Conservation (phyloP, 306 rosid genomes). For the Leucaena leucocephala region DNA sequence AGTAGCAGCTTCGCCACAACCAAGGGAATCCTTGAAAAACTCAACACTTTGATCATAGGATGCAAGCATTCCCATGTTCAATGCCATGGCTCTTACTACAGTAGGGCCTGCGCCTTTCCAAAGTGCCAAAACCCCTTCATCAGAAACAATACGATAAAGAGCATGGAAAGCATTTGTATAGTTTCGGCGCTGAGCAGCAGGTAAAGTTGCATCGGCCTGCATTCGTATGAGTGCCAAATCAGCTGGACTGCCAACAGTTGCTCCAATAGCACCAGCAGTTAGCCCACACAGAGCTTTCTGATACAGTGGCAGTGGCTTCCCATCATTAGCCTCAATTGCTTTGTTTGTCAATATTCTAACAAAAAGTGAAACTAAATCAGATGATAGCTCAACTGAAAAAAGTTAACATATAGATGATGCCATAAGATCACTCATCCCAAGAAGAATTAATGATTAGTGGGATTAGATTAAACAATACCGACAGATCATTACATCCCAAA, state of each 20-base stretch:
- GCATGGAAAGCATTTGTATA: conserved; percentile 97
- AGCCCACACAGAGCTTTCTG: conserved; percentile 98
- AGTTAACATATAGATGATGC: neutral
- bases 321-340: conserved; percentile 96
- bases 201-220: conserved; percentile 98
- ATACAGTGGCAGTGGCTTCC: conserved; percentile 96
- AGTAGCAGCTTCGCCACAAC: conserved; percentile 84
- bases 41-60: conserved; percentile 97
- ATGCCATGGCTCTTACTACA: conserved; percentile 97
- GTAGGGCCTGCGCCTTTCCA: conserved; percentile 99
- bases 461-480: neutral
- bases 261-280: conserved; percentile 99
- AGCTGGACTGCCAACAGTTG: conserved; percentile 89
- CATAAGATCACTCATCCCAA: conserved; percentile 11
- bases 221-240: conserved; percentile 97
- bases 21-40: conserved; percentile 83
- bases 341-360: conserved; percentile 78
- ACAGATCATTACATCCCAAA: neutral
- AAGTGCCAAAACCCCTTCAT: conserved; percentile 91
- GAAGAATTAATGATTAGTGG: neutral
- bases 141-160: conserved; percentile 75
- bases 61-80: conserved; percentile 99
- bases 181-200: conserved; percentile 86
- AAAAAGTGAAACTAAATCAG: conserved; percentile 3
- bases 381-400: neutral